Percentiles rank a stretch among this genome's conserved stretches.
phyloP scores from a whole-genome alignment of 768 basidiomycete species.

The Baorangia bicolor region DNA sequence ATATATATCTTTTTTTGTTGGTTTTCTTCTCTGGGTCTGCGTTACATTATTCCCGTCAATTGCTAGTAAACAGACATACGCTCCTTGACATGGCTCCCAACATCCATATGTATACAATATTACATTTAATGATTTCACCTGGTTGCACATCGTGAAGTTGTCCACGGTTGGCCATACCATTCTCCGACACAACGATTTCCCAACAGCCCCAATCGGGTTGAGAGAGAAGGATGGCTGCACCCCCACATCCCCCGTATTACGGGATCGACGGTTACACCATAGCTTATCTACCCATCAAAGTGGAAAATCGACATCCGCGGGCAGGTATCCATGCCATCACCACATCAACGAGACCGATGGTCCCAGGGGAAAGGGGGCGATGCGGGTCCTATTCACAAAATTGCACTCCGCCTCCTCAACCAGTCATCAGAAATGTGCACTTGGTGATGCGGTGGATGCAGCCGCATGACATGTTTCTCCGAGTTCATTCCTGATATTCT shows the following conservation, averaged over 20 bases:
- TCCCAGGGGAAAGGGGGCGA: neutral
- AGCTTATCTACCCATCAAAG: neutral
- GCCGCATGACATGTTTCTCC: neutral
- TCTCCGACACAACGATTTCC: neutral
- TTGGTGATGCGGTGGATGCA: neutral
- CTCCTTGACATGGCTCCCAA: neutral
- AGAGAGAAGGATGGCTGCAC: too few species aligned
- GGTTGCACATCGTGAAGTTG: neutral
- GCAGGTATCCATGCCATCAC: neutral
- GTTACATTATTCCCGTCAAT: neutral
- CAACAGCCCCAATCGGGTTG: too few species aligned
- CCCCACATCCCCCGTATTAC: too few species aligned
- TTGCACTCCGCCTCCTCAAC: neutral
- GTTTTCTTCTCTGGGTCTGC: neutral
- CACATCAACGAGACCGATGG: neutral
- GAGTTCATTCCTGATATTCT: neutral
- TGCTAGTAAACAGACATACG: neutral
- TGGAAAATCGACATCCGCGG: neutral
- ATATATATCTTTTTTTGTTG: neutral
- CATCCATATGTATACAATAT: neutral
- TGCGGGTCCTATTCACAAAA: neutral
- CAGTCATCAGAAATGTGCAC: neutral
- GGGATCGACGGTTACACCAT: neutral
- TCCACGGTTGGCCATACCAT: neutral
- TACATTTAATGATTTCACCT: neutral